Evolutionary conservation across 1,284 basidiomycete genomes (phyloP), one percentile per base, ranked within the genome.

Genomic region (Athelia sp.): DNA sequence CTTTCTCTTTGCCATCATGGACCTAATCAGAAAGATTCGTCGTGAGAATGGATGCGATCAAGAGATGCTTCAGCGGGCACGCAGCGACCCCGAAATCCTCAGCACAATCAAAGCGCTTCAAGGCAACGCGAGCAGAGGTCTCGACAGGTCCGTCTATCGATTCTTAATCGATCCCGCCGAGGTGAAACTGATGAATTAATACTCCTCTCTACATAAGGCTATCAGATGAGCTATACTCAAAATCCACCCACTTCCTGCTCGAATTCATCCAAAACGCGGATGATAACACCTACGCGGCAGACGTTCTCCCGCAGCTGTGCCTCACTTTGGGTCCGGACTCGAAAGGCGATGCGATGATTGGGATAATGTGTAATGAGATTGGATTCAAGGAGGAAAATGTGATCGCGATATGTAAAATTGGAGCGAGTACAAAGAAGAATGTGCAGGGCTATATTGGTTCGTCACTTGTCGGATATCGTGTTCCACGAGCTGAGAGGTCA

Each of bases 241-340:
- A 59, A 43, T 50, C 55, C 14, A 57, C 57, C 2, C 60, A 62
- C 43, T 62, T 61, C 46, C n/a, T 61, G 11, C 48, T 61, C 11
- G 60, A 62, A 34, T 52, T 61, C 17, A 51, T 62, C 6, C 60
- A 62, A 46, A 62, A 62, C 26, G 60, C 60, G 22, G 60, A 61
- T 45, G 60, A 62, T 35, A 62, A 61, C 31, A 19, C 24, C 1
- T 62, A 62, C 34, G 22, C 17, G 2, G 10, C n/a, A 13, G 38
- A 32, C 10, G 43, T 48, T 21, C 45, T 26, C 11, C 60, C 60
- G 1, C 48, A 52, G 1, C 47, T 61, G 6, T 24, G 43, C 10
- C 48, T 62, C n/a, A 42, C 38, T 1, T 38, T 60, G 19, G 48
- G 54, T 6, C 38, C 52, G 13, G 26, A 26, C 4, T 29, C 26